Conservation (phyloP, 305 asterid species). For the Fraxinus baroniana region DNA sequence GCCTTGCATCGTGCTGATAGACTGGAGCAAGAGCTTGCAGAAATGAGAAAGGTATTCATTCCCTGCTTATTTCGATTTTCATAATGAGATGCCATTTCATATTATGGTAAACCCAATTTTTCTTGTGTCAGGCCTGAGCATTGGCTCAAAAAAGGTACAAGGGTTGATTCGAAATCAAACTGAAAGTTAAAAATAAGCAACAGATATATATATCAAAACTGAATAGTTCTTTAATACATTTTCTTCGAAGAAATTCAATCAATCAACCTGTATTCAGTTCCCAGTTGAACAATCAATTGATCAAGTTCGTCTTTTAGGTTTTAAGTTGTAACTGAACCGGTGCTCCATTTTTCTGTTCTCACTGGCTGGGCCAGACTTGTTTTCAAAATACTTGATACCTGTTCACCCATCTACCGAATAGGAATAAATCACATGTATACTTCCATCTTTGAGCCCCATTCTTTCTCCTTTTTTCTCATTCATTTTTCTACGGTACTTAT, state of each 20-base stretch:
- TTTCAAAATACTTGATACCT: neutral
- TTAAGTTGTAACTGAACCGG: neutral
- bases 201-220: neutral
- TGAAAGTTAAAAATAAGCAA: neutral
- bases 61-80: neutral
- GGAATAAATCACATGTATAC: neutral
- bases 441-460: too few species aligned
- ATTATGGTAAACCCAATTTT: neutral
- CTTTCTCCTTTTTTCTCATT: too few species aligned
- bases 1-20: constrained; percentile 63
- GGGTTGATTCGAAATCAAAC: neutral
- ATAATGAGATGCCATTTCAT: neutral
- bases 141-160: neutral
- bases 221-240: neutral
- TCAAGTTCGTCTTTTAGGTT: neutral
- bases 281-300: neutral
- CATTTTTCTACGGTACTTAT: too few species aligned
- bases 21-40: constrained; percentile 73
- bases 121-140: neutral
- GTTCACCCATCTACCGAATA: neutral
- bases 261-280: neutral
- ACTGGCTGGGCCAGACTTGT: neutral
- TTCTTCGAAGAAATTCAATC: neutral
- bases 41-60: constrained; percentile 56
- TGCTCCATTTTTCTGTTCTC: neutral